A percentile compares a stretch with the other conserved stretches of the same genome.
Conservation (phyloP, 2,329 filamentous ascomycete genomes). For the Laburnicola sp. region DNA sequence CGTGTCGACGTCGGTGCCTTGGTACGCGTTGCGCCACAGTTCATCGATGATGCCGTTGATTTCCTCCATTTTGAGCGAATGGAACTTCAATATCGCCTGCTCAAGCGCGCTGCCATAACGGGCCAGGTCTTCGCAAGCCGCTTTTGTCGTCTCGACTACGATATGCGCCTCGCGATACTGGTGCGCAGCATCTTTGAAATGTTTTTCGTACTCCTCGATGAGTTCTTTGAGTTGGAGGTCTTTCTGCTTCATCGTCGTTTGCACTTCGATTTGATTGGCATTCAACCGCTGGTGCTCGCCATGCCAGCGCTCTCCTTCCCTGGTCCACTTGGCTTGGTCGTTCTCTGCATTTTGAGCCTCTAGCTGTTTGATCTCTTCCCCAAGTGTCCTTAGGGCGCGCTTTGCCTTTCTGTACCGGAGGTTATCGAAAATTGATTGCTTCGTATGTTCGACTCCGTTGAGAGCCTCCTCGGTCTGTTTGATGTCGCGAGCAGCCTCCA, state of each 20-base stretch:
- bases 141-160: slow-evolving; percentile 87
- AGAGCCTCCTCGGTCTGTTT: slow-evolving; percentile 79
- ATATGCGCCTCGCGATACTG: slow-evolving; percentile 88
- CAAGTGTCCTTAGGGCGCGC: slow-evolving; percentile 67
- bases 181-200: slow-evolving; percentile 79
- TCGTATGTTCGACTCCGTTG: slow-evolving; percentile 77
- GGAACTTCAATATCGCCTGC: slow-evolving; percentile 96
- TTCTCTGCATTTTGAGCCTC: slow-evolving; percentile 78
- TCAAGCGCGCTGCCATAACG: slow-evolving; percentile 84
- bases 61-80: slow-evolving; percentile 96
- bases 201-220: slow-evolving; percentile 77
- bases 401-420: slow-evolving; percentile 78
- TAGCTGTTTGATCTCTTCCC: slow-evolving; percentile 71
- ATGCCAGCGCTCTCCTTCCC: slow-evolving; percentile 70
- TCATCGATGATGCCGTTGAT: slow-evolving; percentile 94
- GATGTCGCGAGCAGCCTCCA: slow-evolving; percentile 66
- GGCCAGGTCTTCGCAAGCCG: slow-evolving; percentile 85
- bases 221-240: slow-evolving; percentile 76
- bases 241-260: slow-evolving; percentile 80
- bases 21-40: slow-evolving; percentile 96
- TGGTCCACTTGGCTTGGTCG: slow-evolving; percentile 74
- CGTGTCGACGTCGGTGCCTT: slow-evolving; percentile 94
- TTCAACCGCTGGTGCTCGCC: slow-evolving; percentile 68
- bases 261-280: slow-evolving; percentile 72
- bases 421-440: slow-evolving; percentile 87